Evolutionary conservation across 768 basidiomycete species (phyloP), one percentile per base, ranked within the genome.

Genomic region (Auriscalpium vulgare): DNA sequence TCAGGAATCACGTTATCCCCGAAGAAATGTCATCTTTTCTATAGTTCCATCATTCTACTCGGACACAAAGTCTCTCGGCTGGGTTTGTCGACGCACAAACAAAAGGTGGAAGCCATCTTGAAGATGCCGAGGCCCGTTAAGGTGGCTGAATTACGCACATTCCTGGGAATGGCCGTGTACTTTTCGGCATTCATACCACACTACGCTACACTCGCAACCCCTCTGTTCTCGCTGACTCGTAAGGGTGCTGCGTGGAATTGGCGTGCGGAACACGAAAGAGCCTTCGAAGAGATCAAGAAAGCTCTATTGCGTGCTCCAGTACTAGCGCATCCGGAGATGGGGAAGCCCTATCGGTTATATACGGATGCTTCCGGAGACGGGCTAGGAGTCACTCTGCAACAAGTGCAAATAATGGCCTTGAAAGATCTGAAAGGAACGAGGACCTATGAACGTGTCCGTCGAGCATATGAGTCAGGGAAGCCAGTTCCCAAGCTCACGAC

Each of bases 61-160:
- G 74, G 74, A 3, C 74, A 75, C 40, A 74, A 73, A 50, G 72
- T 75, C 0, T 76, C 72, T 0, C 48, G 64, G 8, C 60, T 74
- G 0, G 74, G 73, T 0, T 52, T 74, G 1, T 72, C 70, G 0
- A 74, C 70, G 0, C 68, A 74, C 55, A 56, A 63, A 49, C 71
- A 74, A 52, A 75, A 75, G 48, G 67, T 74, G 0, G 59, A 67
- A 7, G 71, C 72, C 0, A 73, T 75, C 19, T 4, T 67, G 0
- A 58, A 69, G 7, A 55, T 74, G 1, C 57, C 38, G 2, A 37
- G 44, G 5, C 66, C 66, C 0, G 6, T 11, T 10, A 62, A 60
- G 7, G 46, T 62, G 10, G 17, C 50, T 3, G 56, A 59, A 21
- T 53, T 67, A 21, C 62, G 62, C n/a, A 63, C 57, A 9, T 67